Evolutionary conservation across 495 filamentous ascomycete genomes (phyloP), one percentile per base, ranked within the genome.

Genomic region (Penicillium bialowiezense): DNA sequence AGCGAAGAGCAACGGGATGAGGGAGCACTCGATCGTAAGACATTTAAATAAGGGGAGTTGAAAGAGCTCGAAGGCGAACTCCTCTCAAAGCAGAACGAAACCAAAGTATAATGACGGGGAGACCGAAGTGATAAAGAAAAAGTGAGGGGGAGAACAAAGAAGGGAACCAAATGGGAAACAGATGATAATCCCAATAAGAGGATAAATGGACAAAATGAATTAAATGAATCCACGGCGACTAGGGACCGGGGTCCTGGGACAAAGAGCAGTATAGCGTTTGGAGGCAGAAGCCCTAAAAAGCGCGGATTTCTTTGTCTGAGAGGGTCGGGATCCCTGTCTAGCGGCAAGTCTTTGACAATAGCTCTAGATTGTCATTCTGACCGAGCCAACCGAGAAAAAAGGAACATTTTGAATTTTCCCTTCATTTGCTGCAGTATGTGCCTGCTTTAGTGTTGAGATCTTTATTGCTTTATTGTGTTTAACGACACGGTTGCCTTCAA

Each of bases 21-120:
- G 77, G 77, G 23, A 80, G 71, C 44, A 80, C 76, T 73, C 77
- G 75, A 65, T 80, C 73, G 65, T 69, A 80, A 71, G 76, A 79
- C 76, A 80, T 79, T 69, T 68, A 60, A 60, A 40, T 59, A 61
- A 50, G 17, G 19, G 20, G 28, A 18, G 64, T 64, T 63, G 59
- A 55, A 35, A 38, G 35, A 35, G 41, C 19, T 39, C 33, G 39
- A 52, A 36, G 52, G 41, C 44, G 44, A 48, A 24, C 13, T 24
- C 7, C 31, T 14, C 14, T 58, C 53, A 62, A 46, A 59, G 44
- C 52, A 48, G 36, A n/a, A 32, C 38, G 33, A 19, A 24, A 26
- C 23, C 23, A 52, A 46, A 43, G 31, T 48, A 49, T 36, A 52
- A 51, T 35, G 52, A 52, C 42, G 49, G 36, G 38, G 50, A 45